A percentile compares a stretch with the other conserved stretches of the same genome.
Conservation (phyloP, 2,329 filamentous ascomycete species). For the Lachnellula suecica region DNA sequence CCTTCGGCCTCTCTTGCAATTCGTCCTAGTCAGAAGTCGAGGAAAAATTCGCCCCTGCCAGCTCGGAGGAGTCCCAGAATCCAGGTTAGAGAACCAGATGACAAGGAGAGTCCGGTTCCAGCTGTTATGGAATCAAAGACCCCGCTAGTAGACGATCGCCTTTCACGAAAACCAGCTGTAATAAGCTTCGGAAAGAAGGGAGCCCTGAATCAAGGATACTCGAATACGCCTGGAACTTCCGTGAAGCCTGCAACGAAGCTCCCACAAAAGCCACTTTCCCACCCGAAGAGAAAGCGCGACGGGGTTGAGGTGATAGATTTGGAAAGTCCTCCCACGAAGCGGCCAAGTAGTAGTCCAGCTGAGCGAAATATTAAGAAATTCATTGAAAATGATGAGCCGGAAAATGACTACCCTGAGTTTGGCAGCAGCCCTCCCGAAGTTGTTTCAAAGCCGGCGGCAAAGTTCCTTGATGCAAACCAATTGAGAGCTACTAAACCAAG, state of each 20-base stretch:
- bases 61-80: background rate
- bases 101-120: background rate
- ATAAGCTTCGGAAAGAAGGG: slow-evolving; percentile 14
- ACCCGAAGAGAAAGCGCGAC: slow-evolving; percentile 12
- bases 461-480: background rate
- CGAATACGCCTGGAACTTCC: background rate
- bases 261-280: background rate
- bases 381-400: background rate
- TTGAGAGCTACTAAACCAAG: background rate
- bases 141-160: slow-evolving; percentile 13
- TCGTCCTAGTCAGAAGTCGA: background rate
- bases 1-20: background rate
- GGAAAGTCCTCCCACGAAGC: slow-evolving; percentile 8
- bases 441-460: background rate
- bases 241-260: background rate
- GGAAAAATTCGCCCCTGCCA: background rate
- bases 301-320: background rate
- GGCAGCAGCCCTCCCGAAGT: background rate
- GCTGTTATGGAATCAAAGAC: background rate
- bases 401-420: background rate
- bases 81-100: background rate
- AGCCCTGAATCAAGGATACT: slow-evolving; percentile 14
- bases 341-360: slow-evolving; percentile 2
- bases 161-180: slow-evolving; percentile 11
- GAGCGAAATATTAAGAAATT: background rate